Percentiles rank a stretch among this genome's conserved stretches.
These are phyloP conservation scores for Pythium folliculosum DNA, from an alignment of 352 stramenopile genomes.

Conservation along the genomic window DNA sequence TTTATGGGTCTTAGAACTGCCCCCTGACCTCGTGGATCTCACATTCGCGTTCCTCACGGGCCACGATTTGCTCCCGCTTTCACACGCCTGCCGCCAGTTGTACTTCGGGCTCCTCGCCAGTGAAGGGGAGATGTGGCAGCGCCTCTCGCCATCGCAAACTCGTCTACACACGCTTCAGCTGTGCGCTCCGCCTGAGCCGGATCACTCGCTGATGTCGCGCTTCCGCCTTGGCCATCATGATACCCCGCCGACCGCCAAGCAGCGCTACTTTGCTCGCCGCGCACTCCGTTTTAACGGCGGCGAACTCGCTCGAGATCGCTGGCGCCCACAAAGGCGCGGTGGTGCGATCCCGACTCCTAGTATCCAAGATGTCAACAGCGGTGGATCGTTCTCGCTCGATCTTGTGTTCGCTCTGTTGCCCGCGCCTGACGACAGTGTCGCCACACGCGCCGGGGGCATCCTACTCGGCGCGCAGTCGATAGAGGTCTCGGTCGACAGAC, in stretches of 20 bases:
- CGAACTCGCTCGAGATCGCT: too few relatives aligned
- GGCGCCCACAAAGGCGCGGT: not conserved
- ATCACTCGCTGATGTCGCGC: too few relatives aligned
- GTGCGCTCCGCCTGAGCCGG: too few relatives aligned
- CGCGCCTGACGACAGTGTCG: not conserved
- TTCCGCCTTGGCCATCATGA: too few relatives aligned
- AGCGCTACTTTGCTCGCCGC: not conserved
- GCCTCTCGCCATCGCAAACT: not conserved
- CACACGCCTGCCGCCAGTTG: not conserved
- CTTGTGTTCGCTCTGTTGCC: not conserved
- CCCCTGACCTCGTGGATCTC: not conserved
- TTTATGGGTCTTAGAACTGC: too few relatives aligned
- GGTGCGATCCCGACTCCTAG: not conserved
- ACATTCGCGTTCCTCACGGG: not conserved
- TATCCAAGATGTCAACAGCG: not conserved
- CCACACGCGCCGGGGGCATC: slow-evolving; percentile 13
- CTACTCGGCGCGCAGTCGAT: too few relatives aligned
- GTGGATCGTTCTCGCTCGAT: slow-evolving; percentile 11
- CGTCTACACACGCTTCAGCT: too few relatives aligned
- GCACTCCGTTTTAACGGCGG: too few relatives aligned
- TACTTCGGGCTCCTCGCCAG: not conserved
- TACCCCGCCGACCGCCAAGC: not conserved
- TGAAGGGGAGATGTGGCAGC: slow-evolving; percentile 1
- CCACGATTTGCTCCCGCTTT: slow-evolving; percentile 11
- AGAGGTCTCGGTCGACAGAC: too few relatives aligned